A percentile compares a stretch with the other conserved stretches of the same genome.
Evolutionary conservation across 1,139 yeast species (phyloP).

Genomic region (Yamadazyma sp.): DNA sequence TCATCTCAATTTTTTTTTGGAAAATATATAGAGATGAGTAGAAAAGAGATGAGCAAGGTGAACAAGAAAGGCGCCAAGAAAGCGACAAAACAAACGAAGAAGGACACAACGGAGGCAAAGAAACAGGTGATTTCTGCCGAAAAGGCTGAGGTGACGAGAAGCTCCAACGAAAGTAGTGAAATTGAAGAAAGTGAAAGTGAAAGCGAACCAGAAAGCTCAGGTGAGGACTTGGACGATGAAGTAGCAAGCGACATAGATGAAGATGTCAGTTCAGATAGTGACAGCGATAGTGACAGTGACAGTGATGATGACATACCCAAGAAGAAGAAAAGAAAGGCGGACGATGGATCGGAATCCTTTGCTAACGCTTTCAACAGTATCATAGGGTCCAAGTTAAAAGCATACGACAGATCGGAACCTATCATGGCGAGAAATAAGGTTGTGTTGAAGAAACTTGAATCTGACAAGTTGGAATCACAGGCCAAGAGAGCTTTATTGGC

Average conservation of each 20-base stretch:
- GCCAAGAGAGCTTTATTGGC: conserved; percentile 70
- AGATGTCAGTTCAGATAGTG: conserved; percentile 11
- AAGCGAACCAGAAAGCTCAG: neutral
- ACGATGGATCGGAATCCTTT: conserved; percentile 72
- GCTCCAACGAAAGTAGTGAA: neutral
- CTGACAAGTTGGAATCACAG: conserved; percentile 78
- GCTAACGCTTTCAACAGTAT: conserved; percentile 84
- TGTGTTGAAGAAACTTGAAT: conserved; percentile 69
- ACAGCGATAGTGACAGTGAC: conserved; percentile 19
- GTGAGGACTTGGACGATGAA: neutral
- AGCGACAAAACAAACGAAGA: conserved; percentile 2
- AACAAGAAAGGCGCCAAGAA: conserved; percentile 8
- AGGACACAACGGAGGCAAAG: neutral
- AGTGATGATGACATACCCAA: conserved; percentile 45
- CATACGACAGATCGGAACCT: conserved; percentile 86
- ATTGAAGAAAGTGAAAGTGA: neutral
- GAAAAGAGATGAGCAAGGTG: conserved; percentile 8
- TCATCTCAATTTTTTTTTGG: conserved; percentile 1
- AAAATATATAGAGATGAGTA: conserved; percentile 1
- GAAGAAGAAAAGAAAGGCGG: conserved; percentile 55
- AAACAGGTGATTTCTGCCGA: too few relatives aligned
- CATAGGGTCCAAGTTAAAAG: conserved; percentile 80
- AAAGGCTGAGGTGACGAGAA: too few relatives aligned
- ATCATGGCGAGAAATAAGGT: conserved; percentile 79
- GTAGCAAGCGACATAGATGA: conserved; percentile 7